Evolutionary conservation across 257 asterid species (phyloP).

Genomic region (Buddleja alternifolia): DNA sequence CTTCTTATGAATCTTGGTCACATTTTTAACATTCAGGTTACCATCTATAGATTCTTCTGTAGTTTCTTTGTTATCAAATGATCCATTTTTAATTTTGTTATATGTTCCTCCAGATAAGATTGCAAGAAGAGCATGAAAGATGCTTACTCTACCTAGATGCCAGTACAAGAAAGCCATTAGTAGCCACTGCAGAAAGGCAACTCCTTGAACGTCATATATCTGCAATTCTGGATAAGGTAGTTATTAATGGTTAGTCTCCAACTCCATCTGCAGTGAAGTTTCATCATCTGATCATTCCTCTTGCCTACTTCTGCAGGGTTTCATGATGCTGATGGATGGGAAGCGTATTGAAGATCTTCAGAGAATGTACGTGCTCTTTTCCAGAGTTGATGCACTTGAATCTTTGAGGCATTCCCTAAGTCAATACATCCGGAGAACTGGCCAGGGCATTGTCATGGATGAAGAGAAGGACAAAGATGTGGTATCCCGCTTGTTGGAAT

Average conservation of each 20-base stretch:
- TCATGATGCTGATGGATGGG: slow-evolving; percentile 80
- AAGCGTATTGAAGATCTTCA: slow-evolving; percentile 90
- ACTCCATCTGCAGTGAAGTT: background rate
- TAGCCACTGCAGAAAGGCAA: slow-evolving; percentile 85
- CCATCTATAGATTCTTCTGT: slow-evolving; percentile 2
- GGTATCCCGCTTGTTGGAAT: slow-evolving; percentile 87
- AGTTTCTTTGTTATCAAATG: background rate
- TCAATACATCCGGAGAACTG: slow-evolving; percentile 85
- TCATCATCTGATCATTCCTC: slow-evolving; percentile 19
- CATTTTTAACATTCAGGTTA: background rate
- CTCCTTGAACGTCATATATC: slow-evolving; percentile 81
- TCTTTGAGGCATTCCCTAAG: slow-evolving; percentile 78
- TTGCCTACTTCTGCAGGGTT: slow-evolving; percentile 63
- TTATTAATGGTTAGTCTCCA: background rate
- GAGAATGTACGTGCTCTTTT: slow-evolving; percentile 76
- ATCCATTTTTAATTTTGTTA: no score
- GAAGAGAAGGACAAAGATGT: slow-evolving; percentile 98
- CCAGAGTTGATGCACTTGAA: slow-evolving; percentile 82
- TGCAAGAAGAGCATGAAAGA: slow-evolving; percentile 97
- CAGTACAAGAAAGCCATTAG: slow-evolving; percentile 79
- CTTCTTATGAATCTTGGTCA: slow-evolving; percentile 11
- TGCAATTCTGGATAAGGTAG: slow-evolving; percentile 90
- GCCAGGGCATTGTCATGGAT: slow-evolving; percentile 88
- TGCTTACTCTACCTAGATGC: slow-evolving; percentile 82
- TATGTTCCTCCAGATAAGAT: slow-evolving; percentile 73